Evolutionary conservation across 2,329 filamentous ascomycete genomes (phyloP).

Genomic region (Botrytis paeoniae): DNA sequence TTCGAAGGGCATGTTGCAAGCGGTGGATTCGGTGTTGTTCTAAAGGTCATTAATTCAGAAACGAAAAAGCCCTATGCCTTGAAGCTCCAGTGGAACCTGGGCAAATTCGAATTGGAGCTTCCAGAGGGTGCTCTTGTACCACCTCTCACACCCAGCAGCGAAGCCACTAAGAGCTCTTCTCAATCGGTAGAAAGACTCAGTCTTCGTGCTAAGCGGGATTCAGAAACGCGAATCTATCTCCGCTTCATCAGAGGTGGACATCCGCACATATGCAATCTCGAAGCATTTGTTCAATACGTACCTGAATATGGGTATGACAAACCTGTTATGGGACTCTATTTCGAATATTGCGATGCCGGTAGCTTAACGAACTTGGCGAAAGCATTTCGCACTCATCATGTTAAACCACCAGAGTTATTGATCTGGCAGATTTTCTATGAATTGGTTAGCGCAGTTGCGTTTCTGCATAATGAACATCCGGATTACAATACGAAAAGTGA

Average conservation of each 20-base stretch:
- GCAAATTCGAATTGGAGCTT: neutral
- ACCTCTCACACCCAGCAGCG: neutral
- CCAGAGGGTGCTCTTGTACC: neutral
- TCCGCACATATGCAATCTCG: constrained; percentile 11
- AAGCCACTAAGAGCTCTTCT: neutral
- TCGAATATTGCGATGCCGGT: neutral
- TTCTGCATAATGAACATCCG: constrained; percentile 17
- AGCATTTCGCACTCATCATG: neutral
- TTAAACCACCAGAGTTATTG: neutral
- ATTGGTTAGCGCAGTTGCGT: neutral
- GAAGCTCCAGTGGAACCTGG: neutral
- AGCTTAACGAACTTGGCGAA: neutral
- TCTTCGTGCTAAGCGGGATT: constrained; percentile 1
- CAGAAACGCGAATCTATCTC: constrained; percentile 2
- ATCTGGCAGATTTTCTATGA: constrained; percentile 9
- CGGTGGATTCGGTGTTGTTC: neutral
- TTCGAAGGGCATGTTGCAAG: neutral
- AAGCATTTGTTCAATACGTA: constrained; percentile 7
- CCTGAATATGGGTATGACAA: neutral
- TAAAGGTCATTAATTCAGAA: neutral
- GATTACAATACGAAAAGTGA: neutral
- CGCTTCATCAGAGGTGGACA: neutral
- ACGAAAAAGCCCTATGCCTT: neutral
- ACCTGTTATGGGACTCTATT: neutral
- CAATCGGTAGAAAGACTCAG: neutral